Percentiles rank a stretch among this genome's conserved stretches.
Evolutionary conservation across 768 basidiomycete species (phyloP).

Genomic region (Gymnopilus junonius): DNA sequence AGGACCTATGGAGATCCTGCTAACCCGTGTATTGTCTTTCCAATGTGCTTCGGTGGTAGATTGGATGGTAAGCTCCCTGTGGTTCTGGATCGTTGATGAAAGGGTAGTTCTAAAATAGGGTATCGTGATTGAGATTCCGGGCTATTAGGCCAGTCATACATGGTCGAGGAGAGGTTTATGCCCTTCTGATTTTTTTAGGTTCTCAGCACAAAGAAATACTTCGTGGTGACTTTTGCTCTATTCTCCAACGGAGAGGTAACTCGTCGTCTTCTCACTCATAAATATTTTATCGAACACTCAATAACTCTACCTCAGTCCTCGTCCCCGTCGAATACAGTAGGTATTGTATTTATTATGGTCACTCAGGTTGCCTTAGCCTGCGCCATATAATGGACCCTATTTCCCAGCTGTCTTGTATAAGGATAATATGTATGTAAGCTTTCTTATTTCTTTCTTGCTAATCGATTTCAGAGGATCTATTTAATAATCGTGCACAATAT

Average conservation of each 20-base stretch:
- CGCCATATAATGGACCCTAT: conserved; percentile 60
- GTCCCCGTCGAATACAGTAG: conserved; percentile 63
- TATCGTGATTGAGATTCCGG: conserved; percentile 7
- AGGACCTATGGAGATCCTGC: conserved; percentile 54
- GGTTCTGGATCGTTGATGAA: background rate
- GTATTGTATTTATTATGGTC: background rate
- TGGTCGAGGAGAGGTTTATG: conserved; percentile 50
- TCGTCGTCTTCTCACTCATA: conserved; percentile 9
- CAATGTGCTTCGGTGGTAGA: conserved; percentile 58
- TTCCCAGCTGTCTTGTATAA: conserved; percentile 64
- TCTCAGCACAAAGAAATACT: conserved; percentile 54
- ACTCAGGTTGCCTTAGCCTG: conserved; percentile 38
- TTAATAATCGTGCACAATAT: conserved; percentile 53
- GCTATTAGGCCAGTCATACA: conserved; percentile 45
- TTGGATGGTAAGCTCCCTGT: conserved; percentile 46
- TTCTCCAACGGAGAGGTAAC: conserved; percentile 64
- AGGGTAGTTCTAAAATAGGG: background rate
- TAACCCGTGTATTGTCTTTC: conserved; percentile 63
- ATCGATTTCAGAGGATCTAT: background rate
- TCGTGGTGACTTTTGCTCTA: conserved; percentile 57
- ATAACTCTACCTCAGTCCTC: conserved; percentile 46
- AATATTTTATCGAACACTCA: background rate
- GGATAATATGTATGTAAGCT: conserved; percentile 52
- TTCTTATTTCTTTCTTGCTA: background rate
- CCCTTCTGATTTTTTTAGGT: conserved; percentile 36